phyloP scores from a whole-genome alignment of 202 grass and related monocot genomes.

The Dendrocalamus latiflorus region DNA sequence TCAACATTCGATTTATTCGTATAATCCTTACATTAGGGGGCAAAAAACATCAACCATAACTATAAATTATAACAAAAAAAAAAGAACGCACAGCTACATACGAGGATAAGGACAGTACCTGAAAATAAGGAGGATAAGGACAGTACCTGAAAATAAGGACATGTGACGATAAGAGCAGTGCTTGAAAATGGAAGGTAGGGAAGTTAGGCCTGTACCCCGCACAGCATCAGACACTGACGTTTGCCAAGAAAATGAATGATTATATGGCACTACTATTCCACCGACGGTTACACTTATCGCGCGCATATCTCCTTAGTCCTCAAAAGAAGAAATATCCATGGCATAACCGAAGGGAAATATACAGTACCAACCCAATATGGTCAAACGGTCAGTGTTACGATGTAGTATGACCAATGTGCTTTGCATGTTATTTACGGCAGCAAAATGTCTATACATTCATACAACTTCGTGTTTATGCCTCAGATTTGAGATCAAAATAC shows the following conservation, averaged over 20 bases:
- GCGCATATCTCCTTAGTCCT: neutral
- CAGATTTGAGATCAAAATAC: neutral
- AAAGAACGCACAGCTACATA: neutral
- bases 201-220: neutral
- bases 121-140: too few relatives aligned
- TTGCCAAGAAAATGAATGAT: neutral
- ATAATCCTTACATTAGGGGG: too few relatives aligned
- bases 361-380: too few relatives aligned
- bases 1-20: too few relatives aligned
- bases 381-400: too few relatives aligned
- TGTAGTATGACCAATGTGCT: neutral
- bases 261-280: neutral
- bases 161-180: too few relatives aligned
- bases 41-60: too few relatives aligned
- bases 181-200: neutral
- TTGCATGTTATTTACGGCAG: neutral
- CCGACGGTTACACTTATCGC: neutral
- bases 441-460: neutral
- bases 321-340: neutral
- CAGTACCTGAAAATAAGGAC: too few relatives aligned
- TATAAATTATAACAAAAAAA: too few relatives aligned
- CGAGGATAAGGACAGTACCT: neutral
- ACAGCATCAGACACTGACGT: neutral
- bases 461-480: neutral
- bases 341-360: neutral